These are phyloP conservation scores for Boletus rufocinnamomeus DNA, from an alignment of 768 basidiomycete species.

Conservation along the genomic window DNA sequence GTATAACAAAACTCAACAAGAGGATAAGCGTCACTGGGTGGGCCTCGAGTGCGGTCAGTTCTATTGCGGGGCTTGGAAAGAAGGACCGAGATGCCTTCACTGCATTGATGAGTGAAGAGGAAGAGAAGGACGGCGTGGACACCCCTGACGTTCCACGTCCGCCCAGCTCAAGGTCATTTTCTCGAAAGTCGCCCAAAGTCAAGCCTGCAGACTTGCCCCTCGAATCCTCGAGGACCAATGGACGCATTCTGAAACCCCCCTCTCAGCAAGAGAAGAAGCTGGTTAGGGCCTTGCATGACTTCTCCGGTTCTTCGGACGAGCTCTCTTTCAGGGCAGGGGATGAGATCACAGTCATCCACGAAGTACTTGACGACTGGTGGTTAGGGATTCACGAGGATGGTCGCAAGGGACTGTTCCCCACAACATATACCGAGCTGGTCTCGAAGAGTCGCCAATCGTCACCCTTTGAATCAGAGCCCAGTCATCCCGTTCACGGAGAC, in stretches of 20 bases:
- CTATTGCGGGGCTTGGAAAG: slow-evolving; percentile 56
- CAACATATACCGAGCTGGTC: slow-evolving; percentile 62
- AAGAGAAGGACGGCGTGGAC: slow-evolving; percentile 27
- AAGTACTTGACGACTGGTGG: slow-evolving; percentile 92
- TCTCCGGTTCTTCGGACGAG: slow-evolving; percentile 74
- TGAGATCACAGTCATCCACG: slow-evolving; percentile 72
- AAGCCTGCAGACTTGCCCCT: slow-evolving; percentile 25
- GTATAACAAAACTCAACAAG: slow-evolving; percentile 40
- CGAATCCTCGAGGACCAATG: slow-evolving; percentile 31
- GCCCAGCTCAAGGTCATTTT: slow-evolving; percentile 39
- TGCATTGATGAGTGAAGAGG: slow-evolving; percentile 50
- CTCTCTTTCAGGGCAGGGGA: slow-evolving; percentile 73
- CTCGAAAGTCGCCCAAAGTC: slow-evolving; percentile 31
- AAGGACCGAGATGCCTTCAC: slow-evolving; percentile 67
- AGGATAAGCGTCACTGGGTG: slow-evolving; percentile 46
- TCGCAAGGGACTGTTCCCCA: slow-evolving; percentile 78
- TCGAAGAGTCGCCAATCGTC: slow-evolving; percentile 27
- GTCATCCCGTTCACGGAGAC: slow-evolving; percentile 11
- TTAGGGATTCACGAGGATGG: slow-evolving; percentile 71
- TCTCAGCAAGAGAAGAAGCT: slow-evolving; percentile 52
- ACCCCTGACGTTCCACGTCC: slow-evolving; percentile 34
- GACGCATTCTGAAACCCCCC: slow-evolving; percentile 51
- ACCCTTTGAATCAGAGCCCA: slow-evolving; percentile 35
- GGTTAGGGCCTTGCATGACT: slow-evolving; percentile 76
- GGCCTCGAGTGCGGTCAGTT: slow-evolving; percentile 66